phyloP scores from a whole-genome alignment of 225 moss, liverwort and hornwort genomes.

The Straminergon stramineum region DNA sequence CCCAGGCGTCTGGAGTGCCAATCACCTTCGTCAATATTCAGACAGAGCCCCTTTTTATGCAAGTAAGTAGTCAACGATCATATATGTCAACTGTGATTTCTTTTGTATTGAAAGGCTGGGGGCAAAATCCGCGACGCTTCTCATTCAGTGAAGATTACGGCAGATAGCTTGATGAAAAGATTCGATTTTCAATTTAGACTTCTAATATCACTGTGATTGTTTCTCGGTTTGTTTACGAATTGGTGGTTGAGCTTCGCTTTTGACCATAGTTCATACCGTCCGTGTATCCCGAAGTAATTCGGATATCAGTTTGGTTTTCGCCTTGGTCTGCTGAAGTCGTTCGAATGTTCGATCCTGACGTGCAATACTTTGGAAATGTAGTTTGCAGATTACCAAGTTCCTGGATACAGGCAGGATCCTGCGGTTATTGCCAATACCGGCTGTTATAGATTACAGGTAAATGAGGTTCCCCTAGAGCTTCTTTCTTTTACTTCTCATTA shows the following conservation, averaged over 20 bases:
- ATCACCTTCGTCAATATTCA: slow-evolving; percentile 62
- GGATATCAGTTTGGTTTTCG: background rate
- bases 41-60: slow-evolving; percentile 60
- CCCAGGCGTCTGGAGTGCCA: slow-evolving; percentile 58
- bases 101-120: background rate
- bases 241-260: background rate
- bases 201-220: background rate
- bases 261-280: background rate
- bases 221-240: background rate
- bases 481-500: background rate
- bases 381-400: slow-evolving; percentile 59
- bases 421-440: slow-evolving; percentile 37
- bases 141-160: background rate
- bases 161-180: background rate
- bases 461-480: background rate
- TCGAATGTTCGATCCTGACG: background rate
- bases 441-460: slow-evolving; percentile 53
- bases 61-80: slow-evolving; percentile 19
- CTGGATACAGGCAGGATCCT: slow-evolving; percentile 54
- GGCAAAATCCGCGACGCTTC: background rate
- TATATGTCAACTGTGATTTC: background rate
- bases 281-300: background rate
- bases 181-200: background rate
- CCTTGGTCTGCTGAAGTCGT: background rate
- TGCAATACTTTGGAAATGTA: background rate